Conservation (phyloP, 768 basidiomycete species). For the Boletus rex-veris region DNA sequence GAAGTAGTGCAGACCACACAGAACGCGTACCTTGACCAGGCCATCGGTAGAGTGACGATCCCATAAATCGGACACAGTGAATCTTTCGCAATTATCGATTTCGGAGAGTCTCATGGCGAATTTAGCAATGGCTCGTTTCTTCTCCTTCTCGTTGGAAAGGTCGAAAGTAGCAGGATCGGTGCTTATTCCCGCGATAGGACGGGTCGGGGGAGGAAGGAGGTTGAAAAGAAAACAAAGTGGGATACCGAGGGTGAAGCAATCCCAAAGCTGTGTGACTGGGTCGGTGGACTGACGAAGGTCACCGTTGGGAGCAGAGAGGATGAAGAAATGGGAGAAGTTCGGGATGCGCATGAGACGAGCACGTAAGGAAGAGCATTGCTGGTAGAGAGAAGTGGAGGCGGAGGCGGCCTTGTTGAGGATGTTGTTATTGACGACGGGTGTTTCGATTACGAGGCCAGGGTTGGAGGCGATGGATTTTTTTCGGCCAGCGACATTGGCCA, state of each 20-base stretch:
- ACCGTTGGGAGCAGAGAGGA: slow-evolving; percentile 52
- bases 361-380: slow-evolving; percentile 81
- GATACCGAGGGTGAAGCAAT: slow-evolving; percentile 88
- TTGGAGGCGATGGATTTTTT: slow-evolving; percentile 77
- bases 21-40: slow-evolving; percentile 77
- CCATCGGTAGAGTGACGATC: slow-evolving; percentile 90
- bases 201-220: slow-evolving; percentile 57
- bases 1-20: not conserved
- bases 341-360: slow-evolving; percentile 74
- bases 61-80: slow-evolving; percentile 90
- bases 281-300: slow-evolving; percentile 75
- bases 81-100: slow-evolving; percentile 69
- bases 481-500: slow-evolving; percentile 59
- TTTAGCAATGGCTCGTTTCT: slow-evolving; percentile 87
- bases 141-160: slow-evolving; percentile 70
- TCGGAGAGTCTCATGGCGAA: slow-evolving; percentile 87
- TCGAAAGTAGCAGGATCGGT: slow-evolving; percentile 66
- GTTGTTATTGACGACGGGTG: slow-evolving; percentile 73
- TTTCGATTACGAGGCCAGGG: slow-evolving; percentile 65
- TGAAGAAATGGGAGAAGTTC: slow-evolving; percentile 68
- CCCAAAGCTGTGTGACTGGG: slow-evolving; percentile 93
- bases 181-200: slow-evolving; percentile 50
- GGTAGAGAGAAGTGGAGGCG: slow-evolving; percentile 84
- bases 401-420: slow-evolving; percentile 91
- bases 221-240: slow-evolving; percentile 97